These are phyloP conservation scores for Lachnellula subtilissima DNA, from an alignment of 2,329 filamentous ascomycete genomes.

Conservation along the genomic window DNA sequence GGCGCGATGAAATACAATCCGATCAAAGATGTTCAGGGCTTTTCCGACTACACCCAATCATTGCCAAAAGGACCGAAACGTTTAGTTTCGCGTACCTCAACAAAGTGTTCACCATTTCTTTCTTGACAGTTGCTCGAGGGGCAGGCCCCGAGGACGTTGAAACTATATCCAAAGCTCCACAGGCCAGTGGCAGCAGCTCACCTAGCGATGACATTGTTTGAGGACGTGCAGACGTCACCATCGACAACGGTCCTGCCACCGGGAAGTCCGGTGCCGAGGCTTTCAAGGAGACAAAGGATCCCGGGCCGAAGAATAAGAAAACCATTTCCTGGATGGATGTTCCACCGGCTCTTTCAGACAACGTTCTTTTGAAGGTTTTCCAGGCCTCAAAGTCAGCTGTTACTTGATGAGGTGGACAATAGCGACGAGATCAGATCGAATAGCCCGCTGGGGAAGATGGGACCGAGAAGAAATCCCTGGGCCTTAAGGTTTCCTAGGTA, in stretches of 20 bases:
- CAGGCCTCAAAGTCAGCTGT: background rate
- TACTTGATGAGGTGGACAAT: background rate
- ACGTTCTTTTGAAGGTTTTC: background rate
- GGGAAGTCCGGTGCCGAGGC: background rate
- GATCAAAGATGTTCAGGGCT: constrained; percentile 57
- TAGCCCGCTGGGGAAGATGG: background rate
- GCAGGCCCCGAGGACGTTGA: background rate
- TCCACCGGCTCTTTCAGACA: background rate
- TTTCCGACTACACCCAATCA: constrained; percentile 55
- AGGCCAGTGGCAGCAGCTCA: background rate
- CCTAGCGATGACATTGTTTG: background rate
- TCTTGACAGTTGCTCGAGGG: constrained; percentile 48
- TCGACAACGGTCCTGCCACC: background rate
- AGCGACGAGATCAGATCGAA: background rate
- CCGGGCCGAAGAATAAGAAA: too few relatives aligned
- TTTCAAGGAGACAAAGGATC: too few relatives aligned
- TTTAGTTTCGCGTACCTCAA: constrained; percentile 69
- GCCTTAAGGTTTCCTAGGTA: background rate
- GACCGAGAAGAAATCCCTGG: background rate
- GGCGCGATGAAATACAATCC: constrained; percentile 59
- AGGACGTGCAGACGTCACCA: background rate
- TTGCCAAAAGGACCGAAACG: constrained; percentile 55
- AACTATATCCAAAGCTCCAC: background rate
- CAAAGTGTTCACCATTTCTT: constrained; percentile 59
- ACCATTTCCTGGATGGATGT: too few relatives aligned